Base-by-base conservation (phyloP, 495 filamentous ascomycete genomes). In the Penicillium salamii region DNA sequence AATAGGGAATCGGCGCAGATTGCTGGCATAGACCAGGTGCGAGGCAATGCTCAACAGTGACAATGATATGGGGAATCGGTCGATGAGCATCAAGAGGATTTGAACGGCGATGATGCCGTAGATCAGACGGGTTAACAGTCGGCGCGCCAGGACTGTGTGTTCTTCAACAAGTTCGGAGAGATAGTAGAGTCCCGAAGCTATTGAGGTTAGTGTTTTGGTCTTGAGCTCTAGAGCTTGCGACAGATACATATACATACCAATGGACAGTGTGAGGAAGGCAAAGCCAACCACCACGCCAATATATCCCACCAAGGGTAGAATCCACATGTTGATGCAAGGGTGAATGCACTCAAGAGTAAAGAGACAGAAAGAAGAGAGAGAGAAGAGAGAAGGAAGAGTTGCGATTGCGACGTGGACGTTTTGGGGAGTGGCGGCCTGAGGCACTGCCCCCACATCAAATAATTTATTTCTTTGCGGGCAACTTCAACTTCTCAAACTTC, bases 91-190 rank as follows among this genome's bases (percentile, higher is more conserved):
- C 8, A 97, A 84, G 5, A 95, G 72, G 20, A 84, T 50, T 59
- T 96, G 92, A 23, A 90, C 64, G 19, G 54, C 75, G 47, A 97
- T 88, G 58, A 96, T 82, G 47, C 69, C 70, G 76, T 96, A 95
- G 66, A 98, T 97, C 33, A 97, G 76, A 36, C 80, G 81, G 11
- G 79, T 88, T 19, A 98, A 78, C 19, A 96, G 76, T 49, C 84
- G 88, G 62, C 95, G 91, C 15, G 91, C 87, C 37, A 95, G 66
- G 9, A 97, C 92, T 9, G 91, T 97, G 63, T 97, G 92, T 62
- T 98, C 93, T 71, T 98, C 95, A 42, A 98, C 93, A 8, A 97
- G 79, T 69, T 98, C 93, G 2, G 93, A 97, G 39, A 98, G 87
- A 66, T 98, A 98, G 75, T 98, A 97, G 18, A 98, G 84, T 21